phyloP scores from a whole-genome alignment of 2,329 filamentous ascomycete genomes.

The Cercospora sp. region DNA sequence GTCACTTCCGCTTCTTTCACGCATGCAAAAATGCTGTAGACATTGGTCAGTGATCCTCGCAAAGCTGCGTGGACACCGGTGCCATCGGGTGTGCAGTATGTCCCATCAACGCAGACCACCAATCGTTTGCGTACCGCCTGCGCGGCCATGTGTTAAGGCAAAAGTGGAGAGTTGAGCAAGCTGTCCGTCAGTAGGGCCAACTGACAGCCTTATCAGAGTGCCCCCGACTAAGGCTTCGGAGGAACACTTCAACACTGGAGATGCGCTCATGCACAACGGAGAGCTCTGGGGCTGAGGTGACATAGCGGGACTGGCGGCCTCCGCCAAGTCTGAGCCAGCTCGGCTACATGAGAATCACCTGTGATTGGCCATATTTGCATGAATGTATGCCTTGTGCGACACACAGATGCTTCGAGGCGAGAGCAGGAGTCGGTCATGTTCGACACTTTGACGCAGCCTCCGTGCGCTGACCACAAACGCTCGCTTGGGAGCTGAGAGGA shows the following conservation, averaged over 20 bases:
- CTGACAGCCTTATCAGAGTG: too few relatives aligned
- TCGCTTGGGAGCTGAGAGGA: too few relatives aligned
- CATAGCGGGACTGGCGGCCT: neutral
- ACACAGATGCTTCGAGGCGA: too few relatives aligned
- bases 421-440: too few relatives aligned
- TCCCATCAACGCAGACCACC: conserved; percentile 31
- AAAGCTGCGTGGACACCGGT: neutral
- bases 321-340: neutral
- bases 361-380: neutral
- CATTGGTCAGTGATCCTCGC: conserved; percentile 21
- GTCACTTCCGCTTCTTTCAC: conserved; percentile 22
- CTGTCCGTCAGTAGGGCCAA: too few relatives aligned
- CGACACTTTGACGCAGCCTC: too few relatives aligned
- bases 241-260: too few relatives aligned
- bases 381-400: neutral
- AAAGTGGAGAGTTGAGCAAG: too few relatives aligned
- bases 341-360: neutral
- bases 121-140: conserved; percentile 18
- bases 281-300: neutral
- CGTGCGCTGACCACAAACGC: too few relatives aligned
- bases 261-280: neutral
- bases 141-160: neutral
- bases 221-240: too few relatives aligned
- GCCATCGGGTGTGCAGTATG: conserved; percentile 13
- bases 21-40: conserved; percentile 26